Conservation (phyloP, 140 eudicot species). For the Bidens hawaiensis region DNA sequence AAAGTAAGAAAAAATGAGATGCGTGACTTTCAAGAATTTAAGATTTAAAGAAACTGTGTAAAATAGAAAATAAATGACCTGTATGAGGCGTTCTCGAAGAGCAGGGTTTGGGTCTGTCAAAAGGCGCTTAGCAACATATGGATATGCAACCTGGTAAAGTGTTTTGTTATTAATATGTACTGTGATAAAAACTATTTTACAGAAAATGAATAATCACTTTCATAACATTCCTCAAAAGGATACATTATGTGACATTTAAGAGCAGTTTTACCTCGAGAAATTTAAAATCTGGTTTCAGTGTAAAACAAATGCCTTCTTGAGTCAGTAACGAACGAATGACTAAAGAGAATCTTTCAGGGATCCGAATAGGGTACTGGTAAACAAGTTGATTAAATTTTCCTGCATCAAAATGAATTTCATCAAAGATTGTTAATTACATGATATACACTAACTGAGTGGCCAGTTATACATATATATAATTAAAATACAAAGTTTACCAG, state of each 20-base stretch:
- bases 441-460: not conserved
- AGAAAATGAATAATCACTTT: not conserved
- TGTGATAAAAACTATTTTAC: not conserved
- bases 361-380: conserved; percentile 94
- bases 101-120: conserved; percentile 99
- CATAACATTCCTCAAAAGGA: not conserved
- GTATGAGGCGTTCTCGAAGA: conserved; percentile 95
- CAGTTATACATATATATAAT: not conserved
- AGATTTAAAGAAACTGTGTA: not conserved
- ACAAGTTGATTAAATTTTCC: conserved; percentile 97
- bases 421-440: conserved; percentile 1
- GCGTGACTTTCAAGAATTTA: not conserved
- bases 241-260: not conserved
- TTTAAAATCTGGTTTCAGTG: conserved; percentile 84
- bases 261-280: conserved; percentile 74
- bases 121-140: conserved; percentile 95
- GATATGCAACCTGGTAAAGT: conserved; percentile 80
- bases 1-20: not conserved
- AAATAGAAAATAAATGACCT: conserved; percentile 40
- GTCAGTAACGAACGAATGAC: conserved; percentile 96
- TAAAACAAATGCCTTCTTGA: conserved; percentile 99
- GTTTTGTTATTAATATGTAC: conserved; percentile 7
- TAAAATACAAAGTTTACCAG: conserved; percentile 50
- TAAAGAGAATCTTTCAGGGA: conserved; percentile 97
- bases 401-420: conserved; percentile 29